Evolutionary conservation across 2,329 filamentous ascomycete species (phyloP), one percentile per base, ranked within the genome.

Genomic region (Hortaea werneckii): DNA sequence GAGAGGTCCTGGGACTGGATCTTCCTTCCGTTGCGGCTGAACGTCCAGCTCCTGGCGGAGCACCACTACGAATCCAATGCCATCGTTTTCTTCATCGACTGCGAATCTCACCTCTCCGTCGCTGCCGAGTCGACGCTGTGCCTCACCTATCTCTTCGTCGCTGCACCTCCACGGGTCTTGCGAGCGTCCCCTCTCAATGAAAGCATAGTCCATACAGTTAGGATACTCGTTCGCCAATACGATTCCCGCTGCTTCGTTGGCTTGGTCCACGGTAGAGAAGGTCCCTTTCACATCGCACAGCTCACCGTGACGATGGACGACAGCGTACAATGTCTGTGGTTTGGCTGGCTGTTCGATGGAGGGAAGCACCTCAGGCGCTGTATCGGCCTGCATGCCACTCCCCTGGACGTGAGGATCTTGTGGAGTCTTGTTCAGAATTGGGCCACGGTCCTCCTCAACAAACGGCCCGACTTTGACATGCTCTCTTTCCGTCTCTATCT

Each of bases 91-190:
- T 12, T 41, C 39, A 29, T 41, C 39, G 10, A 41, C 13, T 9
- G 39, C 39, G 13, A n/a, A 41, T 27, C 39, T 41, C 39, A 41
- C 39, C 39, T 41, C 39, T 7, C 39, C 39, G 9, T 41, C 26
- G 13, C 10, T 41, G 39, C 12, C 39, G 10, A n/a, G 26, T 11
- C 39, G 6, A 7, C 10, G 9, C 13, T 28, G 20, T 12, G 27
- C 39, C 9, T 27, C 13, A 9, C 39, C 39, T 9, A 41, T 41
- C 13, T 41, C 39, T 7, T 13, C 39, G 37, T 26, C 37, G 20
- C 37, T 39, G 13, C 20, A 20, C 10, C 20, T 8, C 37, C 37
- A 39, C 9, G 39, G 39, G 10, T 41, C 26, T 10, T 28, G 6
- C 39, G 20, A 41, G 10, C 9, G 12, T 27, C 39, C 39, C 26